These are phyloP conservation scores for Chenopodium berlandieri DNA, from an alignment of 148 eudicot species.

Conservation along the genomic window DNA sequence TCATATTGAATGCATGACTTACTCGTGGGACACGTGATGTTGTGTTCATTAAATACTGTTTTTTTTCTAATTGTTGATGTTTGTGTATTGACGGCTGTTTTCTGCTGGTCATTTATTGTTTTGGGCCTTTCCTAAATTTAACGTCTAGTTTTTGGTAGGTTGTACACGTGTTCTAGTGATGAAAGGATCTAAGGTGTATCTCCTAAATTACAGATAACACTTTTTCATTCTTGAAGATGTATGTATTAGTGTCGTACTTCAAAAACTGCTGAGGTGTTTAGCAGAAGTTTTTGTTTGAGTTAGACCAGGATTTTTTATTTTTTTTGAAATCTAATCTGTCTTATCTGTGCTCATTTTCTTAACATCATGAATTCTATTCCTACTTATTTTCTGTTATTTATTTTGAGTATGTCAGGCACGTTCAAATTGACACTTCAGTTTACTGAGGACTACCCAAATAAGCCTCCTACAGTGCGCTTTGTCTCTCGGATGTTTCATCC, in stretches of 20 bases:
- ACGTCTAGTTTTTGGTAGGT: not conserved
- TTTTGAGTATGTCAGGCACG: conserved; percentile 46
- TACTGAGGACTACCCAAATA: conserved; percentile 63
- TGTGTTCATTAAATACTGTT: not conserved
- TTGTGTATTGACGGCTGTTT: not conserved
- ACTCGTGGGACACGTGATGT: not conserved
- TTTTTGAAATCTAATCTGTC: not conserved
- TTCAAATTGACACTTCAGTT: conserved; percentile 70
- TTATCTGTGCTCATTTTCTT: not conserved
- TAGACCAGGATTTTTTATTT: not conserved
- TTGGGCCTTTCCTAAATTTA: not conserved
- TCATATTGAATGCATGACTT: not conserved
- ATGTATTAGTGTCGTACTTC: not conserved
- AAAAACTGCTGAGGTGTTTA: not conserved
- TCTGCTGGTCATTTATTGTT: not conserved
- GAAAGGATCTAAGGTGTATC: not conserved
- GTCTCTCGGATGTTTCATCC: conserved; percentile 73
- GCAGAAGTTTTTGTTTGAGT: not conserved
- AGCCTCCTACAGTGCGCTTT: conserved; percentile 67
- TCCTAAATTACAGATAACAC: too few species aligned
- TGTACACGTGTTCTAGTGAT: not conserved
- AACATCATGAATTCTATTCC: not conserved
- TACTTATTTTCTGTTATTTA: conserved; percentile 12
- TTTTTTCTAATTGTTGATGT: not conserved
- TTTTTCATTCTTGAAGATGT: not conserved